Evolutionary conservation across 2,329 filamentous ascomycete genomes (phyloP), one percentile per base, ranked within the genome.

Genomic region (Chaetothyriales sp.): DNA sequence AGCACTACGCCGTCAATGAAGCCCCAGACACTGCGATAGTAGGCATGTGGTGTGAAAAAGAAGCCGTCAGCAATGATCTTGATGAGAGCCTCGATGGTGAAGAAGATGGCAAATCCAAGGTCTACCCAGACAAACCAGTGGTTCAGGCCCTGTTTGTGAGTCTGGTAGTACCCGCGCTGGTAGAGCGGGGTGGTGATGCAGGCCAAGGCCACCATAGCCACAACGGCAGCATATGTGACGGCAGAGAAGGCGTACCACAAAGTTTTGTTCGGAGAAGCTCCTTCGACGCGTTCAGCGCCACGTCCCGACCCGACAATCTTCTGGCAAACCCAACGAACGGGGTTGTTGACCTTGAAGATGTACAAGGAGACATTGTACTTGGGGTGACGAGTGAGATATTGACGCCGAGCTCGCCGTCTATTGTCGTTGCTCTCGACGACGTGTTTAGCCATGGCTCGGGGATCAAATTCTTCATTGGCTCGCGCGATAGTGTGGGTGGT

Each of bases 91-190:
- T 98, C 92, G 5, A 86, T 64, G 0, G 85, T 85, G 69, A 98
- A 98, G 13, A 98, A 69, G 1, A 85, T 68, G 1, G 90, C 89
- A 65, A 98, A 98, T 5, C 86, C 83, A 67, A 94, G 75, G 66
- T 98, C 92, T 10, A 86, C 86, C 79, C 87, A 97, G 5, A 94
- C 85, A 64, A 95, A 97, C 92, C 94, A 98, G 63, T 90, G 92
- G 53, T 74, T 76, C 46, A 78, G 71, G 53, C 74, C 81, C 63
- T 80, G 81, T 1, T 68, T 64, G 53, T 81, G 75, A 5, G 67
- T 72, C 50, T 78, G 66, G 61, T 89, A 90, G 64, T 95, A 94
- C 60, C 89, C 77, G 65, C 85, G 88, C 65, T 98, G 92, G 65
- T 94, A 98, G 15, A 98, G 73, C 0, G 92, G 92, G 1, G 92